Evolutionary conservation across 306 rosid genomes (phyloP), one percentile per base, ranked within the genome.

Genomic region (Dryas octopetala): DNA sequence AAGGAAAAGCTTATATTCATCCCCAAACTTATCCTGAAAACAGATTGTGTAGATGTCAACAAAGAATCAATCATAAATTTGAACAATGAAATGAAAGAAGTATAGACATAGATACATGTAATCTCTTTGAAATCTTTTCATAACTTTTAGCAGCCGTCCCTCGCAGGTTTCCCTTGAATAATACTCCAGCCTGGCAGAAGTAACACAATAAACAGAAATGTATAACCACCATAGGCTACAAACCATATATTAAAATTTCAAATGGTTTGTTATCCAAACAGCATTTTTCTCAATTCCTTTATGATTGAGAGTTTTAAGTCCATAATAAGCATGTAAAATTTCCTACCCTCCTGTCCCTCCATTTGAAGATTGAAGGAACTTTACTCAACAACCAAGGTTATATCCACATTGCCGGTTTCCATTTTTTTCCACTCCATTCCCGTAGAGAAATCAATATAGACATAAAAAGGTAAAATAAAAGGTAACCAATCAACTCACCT

Each of bases 151-250:
- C 85, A 80, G 99, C 89, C 82, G 81, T 76, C 46, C 98, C 99
- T 72, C 99, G 93, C 79, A 96, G 87, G 77, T 96, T 96, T 78
- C 99, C 99, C 82, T 96, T 92, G 79, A 96, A 96, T 81, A 96
- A 70, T 23, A 96, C 96, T 82, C 99, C 99, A 69, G 91, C 93
- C 99, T 96, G 65, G 80, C 47, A 78, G 62, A 76, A 71, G 74
- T 67, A 62, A 76, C 44, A 83, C 76, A 12, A 45, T 44, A 55
- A 28, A 55, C 58, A 32, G 85, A 46, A 16, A 32, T 50, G 63
- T 52, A 2, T 55, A 61, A 41, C 14, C 57, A 47, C 16, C 16
- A 3, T 19, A 6, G 26, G 28, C 47, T 52, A 53, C 19, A 19
- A 9, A 66, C 47, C 71, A 41, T 13, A 62, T 8, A 47, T 15